Evolutionary conservation across 2,329 filamentous ascomycete species (phyloP), one percentile per base, ranked within the genome.

Genomic region (Alternaria sp.): DNA sequence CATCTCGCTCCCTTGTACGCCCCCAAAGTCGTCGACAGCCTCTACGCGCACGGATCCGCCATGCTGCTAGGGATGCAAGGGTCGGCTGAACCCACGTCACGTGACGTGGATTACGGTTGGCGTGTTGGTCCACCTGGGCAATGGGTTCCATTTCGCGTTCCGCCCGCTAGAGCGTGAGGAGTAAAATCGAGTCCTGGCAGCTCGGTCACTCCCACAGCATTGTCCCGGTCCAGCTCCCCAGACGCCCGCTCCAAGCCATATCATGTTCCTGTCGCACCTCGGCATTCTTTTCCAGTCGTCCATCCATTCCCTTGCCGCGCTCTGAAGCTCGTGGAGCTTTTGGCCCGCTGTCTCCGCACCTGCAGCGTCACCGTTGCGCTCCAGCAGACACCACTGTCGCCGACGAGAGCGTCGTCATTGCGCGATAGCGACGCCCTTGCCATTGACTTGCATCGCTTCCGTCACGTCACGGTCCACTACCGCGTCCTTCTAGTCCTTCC

Each of bases 271-370:
- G 65, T 68, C 66, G 59, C 57, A 46, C 56, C 54, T 61, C 61
- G 53, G 43, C 63, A 45, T 65, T 53, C 60, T 64, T 57, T 65
- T 66, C 56, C 67, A 64, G 58, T 70, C 67, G 66, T 65, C 73
- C 70, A 73, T 73, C 70, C 71, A 66, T 68, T 67, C 67, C 59
- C 66, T 68, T 66, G 64, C 62, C 68, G 69, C 68, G 57, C 77
- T 79, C 66, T 79, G 68, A 78, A 79, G 76, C 77, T 78, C 69
- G 65, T 63, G 62, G 68, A 76, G 72, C 75, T 75, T 78, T 76
- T 76, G 75, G 74, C 76, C 73, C 72, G 75, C 75, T 65, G 66
- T 74, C 76, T 76, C 74, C 76, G 74, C 76, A 73, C 67, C 73
- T 66, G 66, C 71, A 68, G 64, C 73, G 69, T 71, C 71, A 64